Evolutionary conservation across 495 filamentous ascomycete genomes (phyloP).

Genomic region (Annulohypoxylon nitens): DNA sequence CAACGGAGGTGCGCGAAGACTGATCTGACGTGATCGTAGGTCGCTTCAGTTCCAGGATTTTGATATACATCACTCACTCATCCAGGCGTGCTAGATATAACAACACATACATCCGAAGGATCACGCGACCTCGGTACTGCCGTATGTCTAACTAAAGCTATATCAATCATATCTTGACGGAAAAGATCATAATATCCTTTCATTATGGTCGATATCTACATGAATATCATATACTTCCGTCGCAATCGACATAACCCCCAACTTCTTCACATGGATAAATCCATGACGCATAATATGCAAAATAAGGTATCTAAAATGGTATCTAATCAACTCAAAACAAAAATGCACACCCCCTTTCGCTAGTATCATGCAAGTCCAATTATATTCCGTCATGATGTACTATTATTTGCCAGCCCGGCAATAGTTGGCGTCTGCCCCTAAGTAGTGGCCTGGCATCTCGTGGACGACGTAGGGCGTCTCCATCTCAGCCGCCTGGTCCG

Average conservation of each 20-base stretch:
- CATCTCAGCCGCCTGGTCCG: conserved; percentile 26
- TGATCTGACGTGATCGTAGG: conserved; percentile 19
- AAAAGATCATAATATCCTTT: not conserved
- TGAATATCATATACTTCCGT: not conserved
- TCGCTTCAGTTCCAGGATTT: not conserved
- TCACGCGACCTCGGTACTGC: not conserved
- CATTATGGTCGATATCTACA: not conserved
- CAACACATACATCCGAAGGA: not conserved
- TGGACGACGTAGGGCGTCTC: conserved; percentile 19
- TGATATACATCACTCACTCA: not conserved
- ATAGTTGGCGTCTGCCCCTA: not conserved
- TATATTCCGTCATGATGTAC: conserved; percentile 8
- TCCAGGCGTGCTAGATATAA: conserved; percentile 6
- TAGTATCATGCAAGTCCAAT: conserved; percentile 4
- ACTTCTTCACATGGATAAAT: not conserved
- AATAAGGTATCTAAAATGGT: conserved; percentile 18
- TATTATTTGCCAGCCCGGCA: not conserved
- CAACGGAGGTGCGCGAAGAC: conserved; percentile 23
- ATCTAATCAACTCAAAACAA: conserved; percentile 8
- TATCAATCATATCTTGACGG: not conserved
- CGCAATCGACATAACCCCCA: not conserved
- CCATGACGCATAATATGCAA: not conserved
- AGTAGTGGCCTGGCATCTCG: conserved; percentile 25
- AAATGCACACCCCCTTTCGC: not conserved
- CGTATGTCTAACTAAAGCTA: not conserved